phyloP scores from a whole-genome alignment of 108 stramenopile genomes.

The Mediolabrus comicus region DNA sequence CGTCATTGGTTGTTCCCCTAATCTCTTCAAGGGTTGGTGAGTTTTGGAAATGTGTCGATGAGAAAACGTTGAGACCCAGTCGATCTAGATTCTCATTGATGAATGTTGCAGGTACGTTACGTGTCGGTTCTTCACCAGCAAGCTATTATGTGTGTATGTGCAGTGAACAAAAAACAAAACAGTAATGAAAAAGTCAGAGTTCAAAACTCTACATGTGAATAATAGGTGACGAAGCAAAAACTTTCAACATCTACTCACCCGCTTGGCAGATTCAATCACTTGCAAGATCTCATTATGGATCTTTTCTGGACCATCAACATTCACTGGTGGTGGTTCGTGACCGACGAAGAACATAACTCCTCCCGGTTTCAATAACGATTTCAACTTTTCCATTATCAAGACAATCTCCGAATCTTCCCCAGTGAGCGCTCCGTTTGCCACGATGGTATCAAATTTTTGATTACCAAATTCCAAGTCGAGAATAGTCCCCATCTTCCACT shows the following conservation, averaged over 20 bases:
- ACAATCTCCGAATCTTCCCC: background rate
- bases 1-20: background rate
- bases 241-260: background rate
- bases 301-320: background rate
- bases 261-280: background rate
- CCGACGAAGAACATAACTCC: background rate
- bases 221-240: background rate
- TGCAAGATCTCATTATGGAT: background rate
- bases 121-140: background rate
- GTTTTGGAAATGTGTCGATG: background rate
- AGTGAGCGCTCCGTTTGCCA: background rate
- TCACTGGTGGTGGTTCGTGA: background rate
- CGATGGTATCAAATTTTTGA: background rate
- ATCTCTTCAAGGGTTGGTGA: background rate
- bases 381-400: background rate
- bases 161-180: too few species aligned
- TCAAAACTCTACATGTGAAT: too few species aligned
- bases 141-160: background rate
- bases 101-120: background rate
- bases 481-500: background rate
- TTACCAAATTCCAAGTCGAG: background rate
- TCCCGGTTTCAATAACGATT: background rate
- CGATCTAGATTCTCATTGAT: background rate
- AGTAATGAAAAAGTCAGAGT: background rate
- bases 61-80: background rate